Evolutionary conservation across 352 stramenopile genomes (phyloP).

Genomic region (Globisporangium middletonii): DNA sequence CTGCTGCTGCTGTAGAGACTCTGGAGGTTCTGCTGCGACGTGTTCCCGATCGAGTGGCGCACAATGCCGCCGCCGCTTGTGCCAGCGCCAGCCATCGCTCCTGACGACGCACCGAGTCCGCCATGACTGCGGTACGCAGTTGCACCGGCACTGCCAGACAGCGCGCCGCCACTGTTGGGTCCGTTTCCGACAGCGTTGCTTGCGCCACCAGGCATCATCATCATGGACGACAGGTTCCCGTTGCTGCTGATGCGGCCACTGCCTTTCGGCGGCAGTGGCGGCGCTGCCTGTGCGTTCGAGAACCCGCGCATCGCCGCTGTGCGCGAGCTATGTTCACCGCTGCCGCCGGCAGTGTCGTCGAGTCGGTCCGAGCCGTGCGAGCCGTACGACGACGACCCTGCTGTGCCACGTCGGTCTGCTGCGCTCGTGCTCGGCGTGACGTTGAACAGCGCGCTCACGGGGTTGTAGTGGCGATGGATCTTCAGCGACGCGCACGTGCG

Average conservation of each 20-base stretch:
- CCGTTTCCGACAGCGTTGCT: too few relatives aligned
- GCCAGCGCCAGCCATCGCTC: background rate
- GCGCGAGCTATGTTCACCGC: background rate
- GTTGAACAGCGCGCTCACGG: constrained; percentile 61
- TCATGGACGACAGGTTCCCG: constrained; percentile 7
- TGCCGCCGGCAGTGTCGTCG: constrained; percentile 4
- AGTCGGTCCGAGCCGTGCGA: constrained; percentile 12
- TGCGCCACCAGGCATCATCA: too few relatives aligned
- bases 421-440: constrained; percentile 22
- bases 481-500: constrained; percentile 76
- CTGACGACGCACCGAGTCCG: constrained; percentile 1
- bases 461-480: constrained; percentile 66
- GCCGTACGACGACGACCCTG: constrained; percentile 15
- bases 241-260: constrained; percentile 7
- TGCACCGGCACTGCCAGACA: background rate
- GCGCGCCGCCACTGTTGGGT: too few relatives aligned
- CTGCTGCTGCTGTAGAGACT: constrained; percentile 6
- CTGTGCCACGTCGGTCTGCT: background rate
- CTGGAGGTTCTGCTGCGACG: constrained; percentile 16
- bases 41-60: constrained; percentile 8
- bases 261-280: constrained; percentile 11
- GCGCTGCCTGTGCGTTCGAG: constrained; percentile 4
- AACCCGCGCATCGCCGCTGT: constrained; percentile 4
- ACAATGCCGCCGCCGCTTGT: constrained; percentile 8
- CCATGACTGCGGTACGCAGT: background rate